Base-by-base conservation (phyloP, 306 rosid species). In the Trifolium fragiferum region DNA sequence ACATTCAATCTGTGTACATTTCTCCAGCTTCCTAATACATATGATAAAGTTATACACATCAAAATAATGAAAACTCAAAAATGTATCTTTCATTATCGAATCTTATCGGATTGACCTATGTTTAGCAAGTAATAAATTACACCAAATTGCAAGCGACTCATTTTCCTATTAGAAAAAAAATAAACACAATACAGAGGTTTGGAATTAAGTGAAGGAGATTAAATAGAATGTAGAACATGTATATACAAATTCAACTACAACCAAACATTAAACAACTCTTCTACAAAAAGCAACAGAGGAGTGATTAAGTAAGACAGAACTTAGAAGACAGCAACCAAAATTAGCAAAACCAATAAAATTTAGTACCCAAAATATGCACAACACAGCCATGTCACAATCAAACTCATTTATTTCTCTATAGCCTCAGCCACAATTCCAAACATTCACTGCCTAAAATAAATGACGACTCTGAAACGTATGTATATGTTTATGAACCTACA, bases 341-440 rank as follows among this genome's bases (percentile, higher is more conserved):
- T 10, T 8, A 15, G 33, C 40, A 50, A 54, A 70, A 32, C 6
- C 33, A 14, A 55, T 1, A 21, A 51, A 32, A 58, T 23, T 77
- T 14, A 46, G 41, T 51, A 73, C 70, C 66, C 66, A 69, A 62
- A 62, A 55, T 69, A 37, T 37, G 2, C 78, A 69, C 33, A 40
- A 43, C 21, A 50, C 6, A 10, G 21, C 54, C 43, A 1, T 49
- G 72, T 59, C 53, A 38, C 73, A 67, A 20, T 72, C 55, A 66
- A 35, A 60, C 37, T 41, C 40, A 66, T 67, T 73, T 20, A 68
- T 73, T 60, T 40, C 10, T 40, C 50, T 21, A 19, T 14, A 51
- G 18, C 49, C 66, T 66, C 49, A 47, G 49, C 37, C 25, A 38
- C 64, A 54, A n/a, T 67, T 54, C 46, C 10, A 67, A 73, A 35